A percentile compares a stretch with the other conserved stretches of the same genome.
Conservation (phyloP, 345 rosid genomes). For the Nephelium lappaceum region DNA sequence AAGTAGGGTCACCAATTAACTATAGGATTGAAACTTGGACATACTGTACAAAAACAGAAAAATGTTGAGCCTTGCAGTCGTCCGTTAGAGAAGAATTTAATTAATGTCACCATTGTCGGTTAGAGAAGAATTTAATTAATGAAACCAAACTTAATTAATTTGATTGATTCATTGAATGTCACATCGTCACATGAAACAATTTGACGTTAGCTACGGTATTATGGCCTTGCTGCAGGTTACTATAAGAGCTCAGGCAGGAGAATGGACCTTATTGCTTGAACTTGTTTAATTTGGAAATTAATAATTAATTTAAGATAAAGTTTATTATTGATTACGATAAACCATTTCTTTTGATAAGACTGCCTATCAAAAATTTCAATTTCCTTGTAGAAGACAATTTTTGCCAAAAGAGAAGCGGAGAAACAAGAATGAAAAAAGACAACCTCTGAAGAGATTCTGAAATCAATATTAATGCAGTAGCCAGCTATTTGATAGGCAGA, state of each 20-base stretch:
- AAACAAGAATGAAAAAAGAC: not conserved
- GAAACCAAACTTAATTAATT: not conserved
- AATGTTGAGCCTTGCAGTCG: not conserved
- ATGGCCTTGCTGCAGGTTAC: not conserved
- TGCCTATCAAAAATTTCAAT: not conserved
- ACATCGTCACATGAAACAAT: not conserved
- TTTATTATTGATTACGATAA: no score
- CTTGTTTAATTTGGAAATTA: not conserved
- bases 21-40: not conserved
- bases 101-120: not conserved
- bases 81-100: not conserved
- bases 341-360: not conserved
- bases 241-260: not conserved
- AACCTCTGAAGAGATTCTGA: not conserved
- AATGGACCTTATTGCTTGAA: not conserved
- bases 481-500: not conserved
- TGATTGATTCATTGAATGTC: not conserved
- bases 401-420: not conserved
- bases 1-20: not conserved
- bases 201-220: not conserved
- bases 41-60: not conserved
- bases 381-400: not conserved
- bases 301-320: not conserved
- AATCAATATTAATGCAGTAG: constrained; percentile 1
- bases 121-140: not conserved